A percentile compares a stretch with the other conserved stretches of the same genome.
Conservation (phyloP, 2,329 filamentous ascomycete genomes). For the Celoporthe dispersa region DNA sequence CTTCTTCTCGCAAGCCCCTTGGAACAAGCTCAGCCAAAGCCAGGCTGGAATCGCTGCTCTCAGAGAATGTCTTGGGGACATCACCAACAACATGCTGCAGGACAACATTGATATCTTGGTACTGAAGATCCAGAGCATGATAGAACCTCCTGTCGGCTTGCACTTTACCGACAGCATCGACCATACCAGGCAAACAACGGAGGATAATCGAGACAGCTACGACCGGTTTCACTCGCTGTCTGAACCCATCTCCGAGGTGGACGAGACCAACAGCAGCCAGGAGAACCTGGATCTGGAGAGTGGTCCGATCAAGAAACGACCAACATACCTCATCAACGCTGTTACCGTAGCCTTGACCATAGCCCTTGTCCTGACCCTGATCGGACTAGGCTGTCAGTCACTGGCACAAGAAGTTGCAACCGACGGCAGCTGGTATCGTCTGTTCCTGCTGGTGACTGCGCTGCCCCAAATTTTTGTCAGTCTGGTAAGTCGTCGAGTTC, state of each 20-base stretch:
- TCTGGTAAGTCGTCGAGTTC: slow-evolving; percentile 25
- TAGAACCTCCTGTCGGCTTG: neutral
- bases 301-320: slow-evolving; percentile 14
- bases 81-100: slow-evolving; percentile 17
- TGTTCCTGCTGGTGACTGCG: slow-evolving; percentile 11
- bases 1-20: neutral
- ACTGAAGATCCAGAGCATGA: slow-evolving; percentile 17
- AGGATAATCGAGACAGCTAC: neutral
- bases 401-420: slow-evolving; percentile 21
- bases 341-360: slow-evolving; percentile 22
- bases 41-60: slow-evolving; percentile 11
- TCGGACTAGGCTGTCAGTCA: slow-evolving; percentile 22
- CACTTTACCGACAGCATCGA: neutral
- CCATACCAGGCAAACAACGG: neutral
- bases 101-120: slow-evolving; percentile 19
- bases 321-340: slow-evolving; percentile 21
- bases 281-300: slow-evolving; percentile 10
- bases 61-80: slow-evolving; percentile 16
- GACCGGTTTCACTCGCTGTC: neutral
- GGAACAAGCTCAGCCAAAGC: neutral
- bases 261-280: neutral
- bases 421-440: slow-evolving; percentile 13
- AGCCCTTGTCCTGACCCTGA: slow-evolving; percentile 22
- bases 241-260: neutral
- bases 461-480: slow-evolving; percentile 25